Conservation (phyloP, 2,329 filamentous ascomycete genomes). For the Fusarium lyarnte region DNA sequence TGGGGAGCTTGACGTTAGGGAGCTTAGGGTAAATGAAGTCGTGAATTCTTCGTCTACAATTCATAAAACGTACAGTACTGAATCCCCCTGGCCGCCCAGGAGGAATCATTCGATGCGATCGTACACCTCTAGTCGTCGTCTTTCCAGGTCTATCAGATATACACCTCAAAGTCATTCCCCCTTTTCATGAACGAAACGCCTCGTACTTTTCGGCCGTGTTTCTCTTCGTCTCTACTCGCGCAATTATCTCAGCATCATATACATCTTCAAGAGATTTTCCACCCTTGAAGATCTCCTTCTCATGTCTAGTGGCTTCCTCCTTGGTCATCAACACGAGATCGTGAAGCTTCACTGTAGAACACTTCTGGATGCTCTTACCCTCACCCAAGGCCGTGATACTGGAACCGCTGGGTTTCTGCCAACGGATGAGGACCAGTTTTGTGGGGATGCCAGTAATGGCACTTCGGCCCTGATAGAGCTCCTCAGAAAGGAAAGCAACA, state of each 20-base stretch:
- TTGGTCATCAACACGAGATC: conserved; percentile 93
- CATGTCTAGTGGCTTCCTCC: conserved; percentile 84
- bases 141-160: background rate
- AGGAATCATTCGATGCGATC: background rate
- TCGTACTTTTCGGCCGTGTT: conserved; percentile 73
- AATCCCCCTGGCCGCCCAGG: background rate
- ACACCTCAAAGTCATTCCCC: background rate
- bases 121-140: background rate
- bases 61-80: background rate
- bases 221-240: conserved; percentile 72
- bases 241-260: conserved; percentile 75
- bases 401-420: conserved; percentile 71
- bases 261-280: conserved; percentile 74
- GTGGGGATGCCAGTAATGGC: conserved; percentile 84
- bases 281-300: conserved; percentile 79
- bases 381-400: conserved; percentile 70
- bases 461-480: conserved; percentile 86
- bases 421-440: conserved; percentile 80
- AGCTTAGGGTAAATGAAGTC: background rate
- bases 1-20: background rate
- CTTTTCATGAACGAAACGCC: conserved; percentile 53
- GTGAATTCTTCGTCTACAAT: background rate
- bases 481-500: conserved; percentile 87
- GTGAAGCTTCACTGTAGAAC: conserved; percentile 71
- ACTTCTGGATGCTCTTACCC: conserved; percentile 78